Evolutionary conservation across 2,329 filamentous ascomycete genomes (phyloP).

Genomic region (Arthrobotrys sphaeroides): DNA sequence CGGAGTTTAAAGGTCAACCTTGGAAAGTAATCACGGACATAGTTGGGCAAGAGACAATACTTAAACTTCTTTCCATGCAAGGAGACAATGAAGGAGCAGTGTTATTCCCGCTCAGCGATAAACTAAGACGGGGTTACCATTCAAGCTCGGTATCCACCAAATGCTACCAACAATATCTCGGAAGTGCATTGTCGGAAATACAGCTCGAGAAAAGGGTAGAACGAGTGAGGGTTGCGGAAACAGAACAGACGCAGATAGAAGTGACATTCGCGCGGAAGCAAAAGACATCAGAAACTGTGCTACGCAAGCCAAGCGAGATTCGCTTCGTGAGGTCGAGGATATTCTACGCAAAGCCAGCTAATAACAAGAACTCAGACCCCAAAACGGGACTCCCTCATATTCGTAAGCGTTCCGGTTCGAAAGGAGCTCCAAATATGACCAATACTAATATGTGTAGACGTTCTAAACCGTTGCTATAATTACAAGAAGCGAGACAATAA

Average conservation of each 20-base stretch:
- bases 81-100: conserved; percentile 30
- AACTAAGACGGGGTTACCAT: conserved; percentile 11
- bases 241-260: neutral
- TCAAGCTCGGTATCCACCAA: conserved; percentile 21
- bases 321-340: conserved; percentile 82
- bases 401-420: conserved; percentile 67
- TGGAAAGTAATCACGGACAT: conserved; percentile 81
- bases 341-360: conserved; percentile 79
- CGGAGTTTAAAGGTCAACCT: conserved; percentile 71
- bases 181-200: conserved; percentile 41
- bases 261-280: conserved; percentile 19
- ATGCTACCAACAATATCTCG: conserved; percentile 42
- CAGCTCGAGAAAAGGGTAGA: conserved; percentile 34
- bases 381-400: conserved; percentile 81
- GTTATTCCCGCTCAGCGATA: conserved; percentile 40
- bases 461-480: conserved; percentile 75
- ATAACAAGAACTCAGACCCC: conserved; percentile 74
- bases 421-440: conserved; percentile 53
- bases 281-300: conserved; percentile 64
- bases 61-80: conserved; percentile 55
- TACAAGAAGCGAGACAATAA: conserved; percentile 66
- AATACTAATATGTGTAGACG: conserved; percentile 68
- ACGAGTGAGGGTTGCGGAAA: neutral
- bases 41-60: conserved; percentile 72
- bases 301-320: conserved; percentile 66